phyloP scores from a whole-genome alignment of 2,329 filamentous ascomycete genomes.

The Hypoxylon sp. region DNA sequence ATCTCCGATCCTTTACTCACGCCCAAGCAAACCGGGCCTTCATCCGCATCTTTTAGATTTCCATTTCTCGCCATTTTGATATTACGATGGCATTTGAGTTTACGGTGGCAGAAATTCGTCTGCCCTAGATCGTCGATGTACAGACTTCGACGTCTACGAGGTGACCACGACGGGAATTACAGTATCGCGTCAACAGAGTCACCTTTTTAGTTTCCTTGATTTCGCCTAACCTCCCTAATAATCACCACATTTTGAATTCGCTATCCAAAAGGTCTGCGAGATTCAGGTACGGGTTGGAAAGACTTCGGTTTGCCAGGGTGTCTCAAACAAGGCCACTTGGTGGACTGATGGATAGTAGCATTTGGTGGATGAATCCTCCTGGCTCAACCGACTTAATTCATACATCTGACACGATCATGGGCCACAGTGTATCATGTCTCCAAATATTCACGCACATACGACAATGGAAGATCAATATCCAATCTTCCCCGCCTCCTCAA shows the following conservation, averaged over 20 bases:
- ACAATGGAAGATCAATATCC: conserved; percentile 1
- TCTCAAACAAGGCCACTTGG: too few species aligned
- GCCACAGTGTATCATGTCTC: conserved; percentile 25
- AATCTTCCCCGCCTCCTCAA: conserved; percentile 1
- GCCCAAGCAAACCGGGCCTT: too few species aligned
- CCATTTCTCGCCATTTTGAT: too few species aligned
- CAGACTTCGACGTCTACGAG: not conserved
- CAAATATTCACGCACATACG: not conserved
- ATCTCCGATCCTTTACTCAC: too few species aligned
- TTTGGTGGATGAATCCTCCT: too few species aligned
- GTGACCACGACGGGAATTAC: conserved; percentile 5
- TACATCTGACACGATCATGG: conserved; percentile 20
- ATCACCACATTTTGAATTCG: conserved; percentile 2
- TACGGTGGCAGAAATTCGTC: not conserved
- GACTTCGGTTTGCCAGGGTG: too few species aligned
- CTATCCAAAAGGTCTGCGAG: too few species aligned
- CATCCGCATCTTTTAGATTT: too few species aligned
- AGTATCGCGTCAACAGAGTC: conserved; percentile 5
- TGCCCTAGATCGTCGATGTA: not conserved
- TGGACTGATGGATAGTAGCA: too few species aligned
- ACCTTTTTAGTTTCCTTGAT: conserved; percentile 8
- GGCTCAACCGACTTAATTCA: not conserved
- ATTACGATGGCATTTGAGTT: not conserved
- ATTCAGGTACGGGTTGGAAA: too few species aligned
- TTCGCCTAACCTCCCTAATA: conserved; percentile 3